Evolutionary conservation across 768 basidiomycete genomes (phyloP), one percentile per base, ranked within the genome.

Genomic region (Boletus coccyginus): DNA sequence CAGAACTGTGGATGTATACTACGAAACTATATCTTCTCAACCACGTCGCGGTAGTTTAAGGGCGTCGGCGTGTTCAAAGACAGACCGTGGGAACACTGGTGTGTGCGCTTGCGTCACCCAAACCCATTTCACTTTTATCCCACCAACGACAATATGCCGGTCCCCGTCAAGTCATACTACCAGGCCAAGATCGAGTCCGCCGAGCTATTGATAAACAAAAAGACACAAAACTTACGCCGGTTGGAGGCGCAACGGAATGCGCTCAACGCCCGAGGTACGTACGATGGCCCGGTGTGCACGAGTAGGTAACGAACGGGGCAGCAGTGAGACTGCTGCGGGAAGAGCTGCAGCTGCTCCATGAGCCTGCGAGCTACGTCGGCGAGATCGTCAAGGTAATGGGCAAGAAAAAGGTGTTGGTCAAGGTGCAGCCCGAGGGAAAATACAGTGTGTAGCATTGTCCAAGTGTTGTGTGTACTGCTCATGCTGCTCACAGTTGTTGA

Each of bases 321-420:
- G 31, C 46, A 97, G 96, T 99, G 29, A 81, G 96, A 46, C 73
- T 98, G 11, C 78, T 98, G 35, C 73, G 95, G 40, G 96, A 99
- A 71, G 96, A 96, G 74, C 77, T 98, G 3, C 94, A 94, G 66
- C 78, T 95, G 13, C 77, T 97, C 8, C 94, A 94, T 61, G 96
- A 98, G 67, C 94, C 97, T 0, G 96, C 94, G 29, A 92, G 90
- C 69, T 98, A 98, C 75, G 95, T 99, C 40, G 97, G 97, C 8
- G 97, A 98, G 74, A 86, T 98, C 13, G 88, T 98, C 62, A 98
- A 96, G 75, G 89, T 97, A 7, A 99, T 98, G 97, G 94, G 95
- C 53, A 98, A 98, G 88, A 98, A 87, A 73, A 98, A 97, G 74
- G 95, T 98, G 14, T 76, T 98, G 41, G 95, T 99, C 59, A 98